phyloP scores from a whole-genome alignment of 2,329 filamentous ascomycete genomes.

The Fusarium vanettenii region DNA sequence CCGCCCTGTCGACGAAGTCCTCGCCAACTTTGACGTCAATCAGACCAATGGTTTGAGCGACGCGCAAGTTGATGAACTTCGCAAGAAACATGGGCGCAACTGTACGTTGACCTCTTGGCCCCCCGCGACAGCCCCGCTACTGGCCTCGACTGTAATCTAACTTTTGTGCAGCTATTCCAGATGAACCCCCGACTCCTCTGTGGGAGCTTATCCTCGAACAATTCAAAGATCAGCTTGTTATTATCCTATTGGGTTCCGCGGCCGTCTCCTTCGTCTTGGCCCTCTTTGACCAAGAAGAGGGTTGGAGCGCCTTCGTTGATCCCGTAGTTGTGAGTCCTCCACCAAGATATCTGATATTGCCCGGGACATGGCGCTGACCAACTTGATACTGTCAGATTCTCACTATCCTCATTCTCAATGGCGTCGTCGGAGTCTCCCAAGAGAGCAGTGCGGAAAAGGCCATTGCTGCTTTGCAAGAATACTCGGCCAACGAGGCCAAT shows the following conservation, averaged over 20 bases:
- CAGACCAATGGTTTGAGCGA: slow-evolving; percentile 66
- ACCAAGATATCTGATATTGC: not conserved
- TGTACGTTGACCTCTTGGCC: slow-evolving; percentile 57
- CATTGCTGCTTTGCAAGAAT: slow-evolving; percentile 97
- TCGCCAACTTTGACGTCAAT: slow-evolving; percentile 69
- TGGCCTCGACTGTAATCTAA: slow-evolving; percentile 19
- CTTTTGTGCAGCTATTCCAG: slow-evolving; percentile 65
- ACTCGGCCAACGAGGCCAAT: slow-evolving; percentile 97
- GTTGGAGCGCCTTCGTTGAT: slow-evolving; percentile 98
- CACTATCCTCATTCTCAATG: slow-evolving; percentile 95
- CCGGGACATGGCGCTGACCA: slow-evolving; percentile 9
- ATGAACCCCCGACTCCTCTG: slow-evolving; percentile 94
- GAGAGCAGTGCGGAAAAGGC: slow-evolving; percentile 99
- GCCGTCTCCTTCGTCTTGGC: slow-evolving; percentile 94
- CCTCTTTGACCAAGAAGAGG: slow-evolving; percentile 91
- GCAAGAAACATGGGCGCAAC: slow-evolving; percentile 73
- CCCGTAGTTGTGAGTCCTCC: slow-evolving; percentile 82
- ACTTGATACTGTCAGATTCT: slow-evolving; percentile 73
- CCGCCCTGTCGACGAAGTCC: slow-evolving; percentile 67
- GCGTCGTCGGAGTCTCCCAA: slow-evolving; percentile 96
- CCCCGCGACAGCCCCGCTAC: slow-evolving; percentile 21
- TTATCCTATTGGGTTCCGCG: slow-evolving; percentile 93
- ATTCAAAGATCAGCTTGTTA: slow-evolving; percentile 98
- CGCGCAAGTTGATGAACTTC: slow-evolving; percentile 66
- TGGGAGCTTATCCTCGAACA: slow-evolving; percentile 98